Base-by-base conservation (phyloP, 495 filamentous ascomycete species). In the Tetracladium setigerum region DNA sequence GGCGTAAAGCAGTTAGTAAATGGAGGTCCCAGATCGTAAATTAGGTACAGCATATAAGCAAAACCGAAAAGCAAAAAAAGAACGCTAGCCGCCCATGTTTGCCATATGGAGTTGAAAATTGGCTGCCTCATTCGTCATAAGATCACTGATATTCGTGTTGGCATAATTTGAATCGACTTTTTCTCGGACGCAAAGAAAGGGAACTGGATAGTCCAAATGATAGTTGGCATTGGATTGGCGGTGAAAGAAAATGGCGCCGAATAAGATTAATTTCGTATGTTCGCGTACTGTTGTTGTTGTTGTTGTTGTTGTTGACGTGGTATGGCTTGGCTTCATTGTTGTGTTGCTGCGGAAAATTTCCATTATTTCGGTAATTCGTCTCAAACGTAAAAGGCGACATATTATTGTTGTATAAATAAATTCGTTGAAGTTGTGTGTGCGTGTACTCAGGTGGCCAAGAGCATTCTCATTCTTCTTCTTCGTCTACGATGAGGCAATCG, bases 1-100 rank as follows among this genome's bases (percentile, higher is more conserved):
- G 22, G 22, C 22, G 7, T 27, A 27, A 27, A 27, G 22, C 22
- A 27, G 22, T 27, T 3, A 27, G 7, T 27, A 27, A 7, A 27
- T 27, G 22, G 3, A 27, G 22, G 22, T 27, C 22, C 22, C 22
- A 27, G 22, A 27, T 27, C 7, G 22, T 27, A 27, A 27, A 27
- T 27, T 27, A 27, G 22, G 7, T 27, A 27, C 22, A 27, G 7
- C 22, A 27, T 27, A 7, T 27, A 27, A 27, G 22, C 22, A 27
- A 27, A 27, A 3, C 22, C 7, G 22, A 3, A 27, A 27, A 27
- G 22, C 22, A 7, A 7, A 42, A 49, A 54, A 41, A 54, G 46
- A 54, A 38, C 36, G 52, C 46, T 54, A 46, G 52, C 52, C 46
- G 46, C 52, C 46, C 41, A 47, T 54, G 42, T 27, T 27, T 27